These are phyloP conservation scores for Sarocladium strictum DNA, from an alignment of 2,329 filamentous ascomycete genomes.

Conservation along the genomic window DNA sequence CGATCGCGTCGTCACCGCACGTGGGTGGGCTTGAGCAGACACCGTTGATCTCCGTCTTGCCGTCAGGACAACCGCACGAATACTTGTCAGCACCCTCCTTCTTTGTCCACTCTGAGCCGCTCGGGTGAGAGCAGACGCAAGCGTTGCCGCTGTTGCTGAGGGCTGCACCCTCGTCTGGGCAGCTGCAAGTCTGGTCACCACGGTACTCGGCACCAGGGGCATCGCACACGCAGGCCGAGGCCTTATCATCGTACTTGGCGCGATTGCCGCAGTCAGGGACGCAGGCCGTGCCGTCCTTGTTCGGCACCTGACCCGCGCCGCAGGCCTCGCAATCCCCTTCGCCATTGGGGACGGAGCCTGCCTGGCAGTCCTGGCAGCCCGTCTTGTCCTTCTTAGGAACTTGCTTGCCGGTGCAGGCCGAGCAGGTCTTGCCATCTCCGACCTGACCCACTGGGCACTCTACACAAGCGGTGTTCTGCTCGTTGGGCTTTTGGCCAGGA, in stretches of 20 bases:
- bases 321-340: background rate
- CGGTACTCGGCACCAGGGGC: background rate
- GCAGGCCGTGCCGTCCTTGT: background rate
- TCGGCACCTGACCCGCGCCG: background rate
- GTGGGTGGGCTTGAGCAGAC: background rate
- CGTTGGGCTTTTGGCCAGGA: background rate
- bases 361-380: background rate
- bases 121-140: background rate
- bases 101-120: background rate
- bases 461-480: background rate
- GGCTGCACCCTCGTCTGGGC: background rate
- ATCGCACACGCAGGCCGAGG: background rate
- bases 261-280: background rate
- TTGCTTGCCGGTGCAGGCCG: background rate
- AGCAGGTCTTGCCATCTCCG: background rate
- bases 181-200: conserved; percentile 8
- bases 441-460: background rate
- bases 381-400: conserved; percentile 1
- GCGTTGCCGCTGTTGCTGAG: background rate
- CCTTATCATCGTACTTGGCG: background rate
- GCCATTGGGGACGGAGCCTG: background rate
- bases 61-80: background rate
- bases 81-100: background rate
- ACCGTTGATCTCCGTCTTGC: background rate
- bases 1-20: background rate